phyloP scores from a whole-genome alignment of 495 filamentous ascomycete species.

The Penicillium silybi region DNA sequence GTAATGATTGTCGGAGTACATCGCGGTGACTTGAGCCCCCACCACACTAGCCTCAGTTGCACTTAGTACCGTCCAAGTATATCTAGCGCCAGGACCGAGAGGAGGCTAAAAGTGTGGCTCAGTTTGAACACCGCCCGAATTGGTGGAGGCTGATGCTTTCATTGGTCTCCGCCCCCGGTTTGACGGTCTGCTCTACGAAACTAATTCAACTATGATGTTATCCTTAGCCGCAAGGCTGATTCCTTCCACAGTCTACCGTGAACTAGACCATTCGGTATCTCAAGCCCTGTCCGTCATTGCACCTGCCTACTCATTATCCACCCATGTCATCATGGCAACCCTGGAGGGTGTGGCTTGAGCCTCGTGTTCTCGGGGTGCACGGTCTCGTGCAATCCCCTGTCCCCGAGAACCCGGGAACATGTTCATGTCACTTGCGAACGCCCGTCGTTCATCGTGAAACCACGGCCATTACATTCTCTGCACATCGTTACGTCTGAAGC shows the following conservation, averaged over 20 bases:
- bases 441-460: not conserved
- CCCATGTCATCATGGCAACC: slow-evolving; percentile 9
- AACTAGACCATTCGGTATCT: not conserved
- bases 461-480: slow-evolving; percentile 5
- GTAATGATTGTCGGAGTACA: not conserved
- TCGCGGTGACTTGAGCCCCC: not conserved
- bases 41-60: not conserved
- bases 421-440: slow-evolving; percentile 10
- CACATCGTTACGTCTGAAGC: slow-evolving; percentile 1
- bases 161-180: not conserved
- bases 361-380: slow-evolving; percentile 26
- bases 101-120: slow-evolving; percentile 11
- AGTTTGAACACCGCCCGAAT: slow-evolving; percentile 14
- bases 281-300: not conserved
- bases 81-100: not conserved
- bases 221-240: not conserved
- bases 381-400: slow-evolving; percentile 18
- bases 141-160: not conserved
- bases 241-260: not conserved
- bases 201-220: not conserved
- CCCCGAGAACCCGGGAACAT: not conserved
- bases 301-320: slow-evolving; percentile 3
- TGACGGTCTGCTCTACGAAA: slow-evolving; percentile 4
- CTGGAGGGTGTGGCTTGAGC: slow-evolving; percentile 21
- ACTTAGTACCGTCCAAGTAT: not conserved